phyloP scores from a whole-genome alignment of 306 rosid species.

The Malus sieversii region DNA sequence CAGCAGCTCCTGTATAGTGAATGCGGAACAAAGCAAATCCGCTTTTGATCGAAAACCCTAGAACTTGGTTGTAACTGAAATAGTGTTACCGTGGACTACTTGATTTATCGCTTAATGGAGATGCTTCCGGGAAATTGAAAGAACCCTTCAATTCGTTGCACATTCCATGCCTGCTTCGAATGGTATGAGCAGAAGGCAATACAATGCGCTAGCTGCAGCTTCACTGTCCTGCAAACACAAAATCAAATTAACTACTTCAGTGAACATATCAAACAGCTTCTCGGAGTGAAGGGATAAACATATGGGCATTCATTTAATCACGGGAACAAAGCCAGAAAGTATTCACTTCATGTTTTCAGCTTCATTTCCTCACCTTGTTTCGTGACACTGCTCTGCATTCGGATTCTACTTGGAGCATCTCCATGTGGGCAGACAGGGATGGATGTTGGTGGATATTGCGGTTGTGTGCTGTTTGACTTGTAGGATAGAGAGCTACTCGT shows the following conservation, averaged over 20 bases:
- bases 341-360: neutral
- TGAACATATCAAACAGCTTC: neutral
- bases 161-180: neutral
- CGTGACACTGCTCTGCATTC: neutral
- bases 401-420: neutral
- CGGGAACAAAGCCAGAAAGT: neutral
- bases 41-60: neutral
- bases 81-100: neutral
- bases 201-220: neutral
- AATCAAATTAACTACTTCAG: slow-evolving; percentile 4
- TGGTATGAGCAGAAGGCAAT: neutral
- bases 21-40: neutral
- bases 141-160: neutral
- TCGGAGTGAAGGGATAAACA: neutral
- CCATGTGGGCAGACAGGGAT: neutral
- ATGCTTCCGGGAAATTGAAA: neutral
- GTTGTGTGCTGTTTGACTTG: neutral
- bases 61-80: neutral
- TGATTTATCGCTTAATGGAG: neutral
- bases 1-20: neutral
- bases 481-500: neutral
- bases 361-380: slow-evolving; percentile 36
- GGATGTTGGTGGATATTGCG: neutral
- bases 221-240: slow-evolving; percentile 29
- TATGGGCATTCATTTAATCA: neutral